Evolutionary conservation across 2,329 filamentous ascomycete genomes (phyloP).

Genomic region (Penicillium sp.): DNA sequence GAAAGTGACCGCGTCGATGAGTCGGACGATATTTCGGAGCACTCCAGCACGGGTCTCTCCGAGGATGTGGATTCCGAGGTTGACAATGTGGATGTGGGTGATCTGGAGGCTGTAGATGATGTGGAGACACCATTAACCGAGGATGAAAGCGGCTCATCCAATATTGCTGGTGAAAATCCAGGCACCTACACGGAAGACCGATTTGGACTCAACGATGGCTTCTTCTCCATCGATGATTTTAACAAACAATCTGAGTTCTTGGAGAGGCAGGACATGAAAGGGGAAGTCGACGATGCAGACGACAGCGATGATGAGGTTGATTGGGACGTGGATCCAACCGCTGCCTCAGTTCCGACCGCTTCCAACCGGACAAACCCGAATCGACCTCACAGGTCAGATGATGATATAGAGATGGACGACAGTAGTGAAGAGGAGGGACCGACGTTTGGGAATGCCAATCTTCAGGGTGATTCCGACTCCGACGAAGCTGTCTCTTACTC

Average conservation of each 20-base stretch:
- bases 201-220: slow-evolving; percentile 88
- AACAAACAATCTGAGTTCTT: slow-evolving; percentile 88
- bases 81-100: slow-evolving; percentile 7
- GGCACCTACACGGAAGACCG: slow-evolving; percentile 64
- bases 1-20: slow-evolving; percentile 14
- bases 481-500: slow-evolving; percentile 55
- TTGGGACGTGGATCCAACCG: slow-evolving; percentile 73
- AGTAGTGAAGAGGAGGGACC: slow-evolving; percentile 62
- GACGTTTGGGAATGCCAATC: slow-evolving; percentile 73
- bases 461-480: slow-evolving; percentile 59
- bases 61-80: slow-evolving; percentile 7
- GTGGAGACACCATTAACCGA: no score
- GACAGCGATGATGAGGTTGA: slow-evolving; percentile 84
- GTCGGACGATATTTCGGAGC: slow-evolving; percentile 12
- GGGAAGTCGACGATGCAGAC: slow-evolving; percentile 66
- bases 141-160: no score
- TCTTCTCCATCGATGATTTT: slow-evolving; percentile 97
- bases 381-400: slow-evolving; percentile 42
- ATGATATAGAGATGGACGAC: slow-evolving; percentile 52
- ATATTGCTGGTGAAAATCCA: slow-evolving; percentile 35
- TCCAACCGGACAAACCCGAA: no score
- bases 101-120: slow-evolving; percentile 9
- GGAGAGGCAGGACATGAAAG: slow-evolving; percentile 75
- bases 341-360: slow-evolving; percentile 24
- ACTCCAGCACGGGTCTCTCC: slow-evolving; percentile 9